phyloP scores from a whole-genome alignment of 306 rosid genomes.

The Cercis canadensis region DNA sequence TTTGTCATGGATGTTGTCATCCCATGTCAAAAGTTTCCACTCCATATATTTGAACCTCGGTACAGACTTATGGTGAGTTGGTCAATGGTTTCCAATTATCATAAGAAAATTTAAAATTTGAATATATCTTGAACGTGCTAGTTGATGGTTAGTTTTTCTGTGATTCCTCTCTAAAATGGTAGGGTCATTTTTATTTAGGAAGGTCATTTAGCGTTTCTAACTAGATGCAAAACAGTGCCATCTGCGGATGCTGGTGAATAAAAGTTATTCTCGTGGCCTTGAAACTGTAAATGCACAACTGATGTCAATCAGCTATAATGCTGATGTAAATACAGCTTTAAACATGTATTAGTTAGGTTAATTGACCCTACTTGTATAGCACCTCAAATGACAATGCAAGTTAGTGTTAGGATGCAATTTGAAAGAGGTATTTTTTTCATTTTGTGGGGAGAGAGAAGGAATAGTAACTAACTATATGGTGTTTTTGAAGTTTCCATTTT shows the following conservation, averaged over 20 bases:
- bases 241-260: constrained; percentile 9
- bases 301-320: neutral
- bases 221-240: neutral
- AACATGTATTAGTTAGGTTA: neutral
- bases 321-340: no score
- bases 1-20: constrained; percentile 99
- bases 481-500: no score
- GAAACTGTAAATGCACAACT: neutral
- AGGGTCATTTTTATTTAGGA: neutral
- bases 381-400: no score
- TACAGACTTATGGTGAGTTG: constrained; percentile 97
- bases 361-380: no score
- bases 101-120: neutral
- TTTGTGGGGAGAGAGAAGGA: no score
- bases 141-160: neutral
- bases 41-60: constrained; percentile 96
- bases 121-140: constrained; percentile 1
- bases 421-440: no score
- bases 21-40: constrained; percentile 91
- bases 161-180: neutral
- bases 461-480: no score
- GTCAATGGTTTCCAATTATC: constrained; percentile 25
- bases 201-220: neutral
- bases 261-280: no score
- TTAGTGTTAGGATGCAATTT: no score